phyloP scores from a whole-genome alignment of 106 monocot genomes.

The Acorus gramineus region DNA sequence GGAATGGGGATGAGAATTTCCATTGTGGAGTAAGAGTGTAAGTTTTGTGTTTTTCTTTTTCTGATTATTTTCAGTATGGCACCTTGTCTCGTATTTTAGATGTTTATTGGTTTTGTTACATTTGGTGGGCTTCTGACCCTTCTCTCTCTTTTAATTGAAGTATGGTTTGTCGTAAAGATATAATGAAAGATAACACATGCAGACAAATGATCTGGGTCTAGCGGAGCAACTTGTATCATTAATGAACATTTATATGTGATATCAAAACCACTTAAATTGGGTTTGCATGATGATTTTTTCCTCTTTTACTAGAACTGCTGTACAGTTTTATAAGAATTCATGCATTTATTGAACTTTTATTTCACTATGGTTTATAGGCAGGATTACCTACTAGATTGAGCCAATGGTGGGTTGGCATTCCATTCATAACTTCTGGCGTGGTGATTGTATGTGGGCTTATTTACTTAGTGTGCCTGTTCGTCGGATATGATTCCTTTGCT shows the following conservation, averaged over 20 bases:
- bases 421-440: conserved; percentile 64
- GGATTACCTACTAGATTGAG: conserved; percentile 51
- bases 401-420: conserved; percentile 64
- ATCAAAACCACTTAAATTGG: too few relatives aligned
- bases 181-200: too few relatives aligned
- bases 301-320: too few relatives aligned
- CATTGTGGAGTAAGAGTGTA: too few relatives aligned
- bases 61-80: too few relatives aligned
- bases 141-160: background rate
- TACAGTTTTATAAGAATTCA: background rate
- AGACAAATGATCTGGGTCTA: too few relatives aligned
- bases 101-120: background rate
- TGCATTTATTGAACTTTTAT: background rate
- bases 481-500: conserved; percentile 59
- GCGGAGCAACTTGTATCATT: too few relatives aligned
- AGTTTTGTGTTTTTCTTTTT: too few relatives aligned
- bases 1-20: too few relatives aligned
- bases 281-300: too few relatives aligned
- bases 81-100: background rate
- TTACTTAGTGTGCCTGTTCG: conserved; percentile 50
- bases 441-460: conserved; percentile 44
- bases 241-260: too few relatives aligned
- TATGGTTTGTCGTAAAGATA: background rate
- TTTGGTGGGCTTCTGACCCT: background rate
- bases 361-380: conserved; percentile 26